Conservation (phyloP, 495 filamentous ascomycete species). For the Neurospora sp. region DNA sequence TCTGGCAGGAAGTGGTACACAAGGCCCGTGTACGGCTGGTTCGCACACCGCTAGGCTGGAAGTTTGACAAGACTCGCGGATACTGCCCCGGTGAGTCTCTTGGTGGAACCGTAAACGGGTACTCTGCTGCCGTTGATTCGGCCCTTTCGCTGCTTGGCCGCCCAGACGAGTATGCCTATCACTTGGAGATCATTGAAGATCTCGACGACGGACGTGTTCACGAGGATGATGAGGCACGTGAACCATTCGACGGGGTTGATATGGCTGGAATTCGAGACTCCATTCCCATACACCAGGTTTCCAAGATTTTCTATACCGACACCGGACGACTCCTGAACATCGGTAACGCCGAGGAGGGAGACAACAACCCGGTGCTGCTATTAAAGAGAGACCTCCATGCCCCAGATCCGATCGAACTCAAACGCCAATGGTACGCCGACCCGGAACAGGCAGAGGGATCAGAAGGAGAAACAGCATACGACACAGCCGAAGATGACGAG, state of each 20-base stretch:
- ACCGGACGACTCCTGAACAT: constrained; percentile 93
- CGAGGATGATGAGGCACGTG: constrained; percentile 56
- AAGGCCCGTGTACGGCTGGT: constrained; percentile 79
- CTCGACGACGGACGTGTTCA: constrained; percentile 86
- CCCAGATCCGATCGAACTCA: constrained; percentile 46
- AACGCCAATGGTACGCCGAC: constrained; percentile 15
- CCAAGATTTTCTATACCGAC: constrained; percentile 96
- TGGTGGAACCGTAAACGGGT: not conserved
- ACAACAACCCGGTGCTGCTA: constrained; percentile 77
- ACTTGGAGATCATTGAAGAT: constrained; percentile 84
- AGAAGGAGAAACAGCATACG: not conserved
- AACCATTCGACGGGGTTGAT: constrained; percentile 63
- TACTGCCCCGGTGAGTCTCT: constrained; percentile 6
- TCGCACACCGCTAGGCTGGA: constrained; percentile 33
- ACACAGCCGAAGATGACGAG: constrained; percentile 17
- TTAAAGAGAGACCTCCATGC: constrained; percentile 79
- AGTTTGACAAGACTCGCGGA: constrained; percentile 17
- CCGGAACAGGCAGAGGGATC: constrained; percentile 1
- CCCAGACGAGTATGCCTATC: constrained; percentile 72
- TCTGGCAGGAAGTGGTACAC: constrained; percentile 97
- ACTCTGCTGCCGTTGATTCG: not conserved
- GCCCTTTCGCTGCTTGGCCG: not conserved
- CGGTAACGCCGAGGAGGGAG: constrained; percentile 58
- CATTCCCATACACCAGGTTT: constrained; percentile 82
- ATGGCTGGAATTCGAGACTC: constrained; percentile 73